Conservation (phyloP, 768 basidiomycete genomes). For the Lyophyllum atratum region DNA sequence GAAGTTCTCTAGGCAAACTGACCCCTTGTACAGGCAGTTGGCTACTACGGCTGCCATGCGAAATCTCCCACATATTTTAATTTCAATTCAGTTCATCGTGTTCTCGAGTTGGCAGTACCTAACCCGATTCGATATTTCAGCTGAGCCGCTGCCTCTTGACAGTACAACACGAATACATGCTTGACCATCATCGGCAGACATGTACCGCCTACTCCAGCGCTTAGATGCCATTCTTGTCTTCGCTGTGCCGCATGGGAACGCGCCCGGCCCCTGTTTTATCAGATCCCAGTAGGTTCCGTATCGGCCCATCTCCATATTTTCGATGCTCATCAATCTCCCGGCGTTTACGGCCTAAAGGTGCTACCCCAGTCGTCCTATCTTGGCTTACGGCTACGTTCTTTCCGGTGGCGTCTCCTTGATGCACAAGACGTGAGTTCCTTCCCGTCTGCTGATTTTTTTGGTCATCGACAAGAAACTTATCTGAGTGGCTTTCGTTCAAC, state of each 20-base stretch:
- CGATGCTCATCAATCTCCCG: slow-evolving; percentile 10
- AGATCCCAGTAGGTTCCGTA: neutral
- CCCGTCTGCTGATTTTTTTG: neutral
- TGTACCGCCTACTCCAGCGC: neutral
- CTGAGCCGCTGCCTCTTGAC: neutral
- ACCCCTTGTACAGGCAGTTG: neutral
- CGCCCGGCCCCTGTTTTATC: slow-evolving; percentile 12
- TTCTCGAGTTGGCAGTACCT: neutral
- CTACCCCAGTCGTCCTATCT: neutral
- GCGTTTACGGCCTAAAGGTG: slow-evolving; percentile 8
- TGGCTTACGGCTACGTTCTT: slow-evolving; percentile 6
- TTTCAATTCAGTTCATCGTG: neutral
- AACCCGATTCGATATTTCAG: neutral
- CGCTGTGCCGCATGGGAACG: neutral
- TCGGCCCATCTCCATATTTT: neutral
- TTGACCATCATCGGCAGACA: neutral
- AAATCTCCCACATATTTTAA: neutral
- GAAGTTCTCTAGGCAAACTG: neutral
- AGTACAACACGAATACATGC: neutral
- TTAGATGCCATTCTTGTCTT: neutral
- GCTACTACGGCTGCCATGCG: neutral
- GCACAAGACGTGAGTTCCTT: neutral
- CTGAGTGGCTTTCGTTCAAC: neutral
- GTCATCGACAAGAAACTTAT: neutral
- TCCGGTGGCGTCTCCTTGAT: slow-evolving; percentile 13